phyloP scores from a whole-genome alignment of 345 rosid genomes.

The Salix viminalis region DNA sequence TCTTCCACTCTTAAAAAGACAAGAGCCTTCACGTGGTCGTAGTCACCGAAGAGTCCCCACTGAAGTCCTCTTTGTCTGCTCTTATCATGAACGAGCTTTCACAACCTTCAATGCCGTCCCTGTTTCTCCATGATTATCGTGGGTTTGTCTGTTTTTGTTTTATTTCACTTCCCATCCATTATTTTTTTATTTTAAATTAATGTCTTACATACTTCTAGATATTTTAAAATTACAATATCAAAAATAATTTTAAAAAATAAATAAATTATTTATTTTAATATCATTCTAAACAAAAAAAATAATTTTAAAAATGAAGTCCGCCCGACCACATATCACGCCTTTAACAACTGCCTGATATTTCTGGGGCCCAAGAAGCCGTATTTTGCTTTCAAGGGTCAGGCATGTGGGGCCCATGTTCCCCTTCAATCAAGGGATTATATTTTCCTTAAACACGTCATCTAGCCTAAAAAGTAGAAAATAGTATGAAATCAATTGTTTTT shows the following conservation, averaged over 20 bases:
- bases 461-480: neutral
- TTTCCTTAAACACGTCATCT: neutral
- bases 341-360: neutral
- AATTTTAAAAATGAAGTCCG: too few relatives aligned
- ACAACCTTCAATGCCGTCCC: neutral
- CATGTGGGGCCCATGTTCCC: neutral
- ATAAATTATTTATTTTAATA: too few relatives aligned
- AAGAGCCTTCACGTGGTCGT: neutral
- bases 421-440: constrained; percentile 2
- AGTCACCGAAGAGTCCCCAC: neutral
- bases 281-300: too few relatives aligned
- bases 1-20: neutral
- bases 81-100: neutral
- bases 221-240: too few relatives aligned
- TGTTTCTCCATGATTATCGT: neutral
- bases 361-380: neutral
- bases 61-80: constrained; percentile 8
- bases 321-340: too few relatives aligned
- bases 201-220: too few relatives aligned
- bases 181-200: too few relatives aligned
- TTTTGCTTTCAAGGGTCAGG: neutral
- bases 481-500: neutral
- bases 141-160: too few relatives aligned
- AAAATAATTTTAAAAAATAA: too few relatives aligned
- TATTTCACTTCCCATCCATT: too few relatives aligned